Evolutionary conservation across 331 rosid species (phyloP).

Genomic region (Prunus yedoensis): DNA sequence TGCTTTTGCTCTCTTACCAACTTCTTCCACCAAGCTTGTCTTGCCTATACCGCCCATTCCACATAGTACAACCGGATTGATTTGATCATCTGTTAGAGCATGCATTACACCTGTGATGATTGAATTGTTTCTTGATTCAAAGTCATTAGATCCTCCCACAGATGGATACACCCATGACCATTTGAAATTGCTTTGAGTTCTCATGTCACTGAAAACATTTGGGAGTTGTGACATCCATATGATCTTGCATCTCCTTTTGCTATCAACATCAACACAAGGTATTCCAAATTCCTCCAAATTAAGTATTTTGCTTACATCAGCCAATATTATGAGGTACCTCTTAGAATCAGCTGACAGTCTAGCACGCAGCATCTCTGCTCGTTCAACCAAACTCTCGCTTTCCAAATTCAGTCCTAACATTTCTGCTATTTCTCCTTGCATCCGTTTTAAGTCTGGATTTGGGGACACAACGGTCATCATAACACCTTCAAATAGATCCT

Average conservation of each 20-base stretch:
- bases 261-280: background rate
- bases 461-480: background rate
- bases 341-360: background rate
- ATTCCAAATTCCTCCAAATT: conserved; percentile 11
- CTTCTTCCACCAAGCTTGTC: conserved; percentile 1
- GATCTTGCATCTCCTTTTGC: background rate
- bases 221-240: background rate
- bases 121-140: background rate
- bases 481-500: background rate
- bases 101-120: background rate
- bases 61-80: background rate
- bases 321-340: background rate
- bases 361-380: background rate
- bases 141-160: too few species aligned
- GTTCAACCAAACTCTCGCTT: background rate
- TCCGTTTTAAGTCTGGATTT: background rate
- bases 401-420: background rate
- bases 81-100: background rate
- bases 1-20: conserved; percentile 7
- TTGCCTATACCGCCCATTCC: conserved; percentile 7
- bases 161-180: background rate
- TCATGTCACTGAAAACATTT: background rate
- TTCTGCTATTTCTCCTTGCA: conserved; percentile 2
- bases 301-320: background rate
- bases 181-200: background rate